phyloP scores from a whole-genome alignment of 768 basidiomycete genomes.

The Brasilioporus rufonigricans region DNA sequence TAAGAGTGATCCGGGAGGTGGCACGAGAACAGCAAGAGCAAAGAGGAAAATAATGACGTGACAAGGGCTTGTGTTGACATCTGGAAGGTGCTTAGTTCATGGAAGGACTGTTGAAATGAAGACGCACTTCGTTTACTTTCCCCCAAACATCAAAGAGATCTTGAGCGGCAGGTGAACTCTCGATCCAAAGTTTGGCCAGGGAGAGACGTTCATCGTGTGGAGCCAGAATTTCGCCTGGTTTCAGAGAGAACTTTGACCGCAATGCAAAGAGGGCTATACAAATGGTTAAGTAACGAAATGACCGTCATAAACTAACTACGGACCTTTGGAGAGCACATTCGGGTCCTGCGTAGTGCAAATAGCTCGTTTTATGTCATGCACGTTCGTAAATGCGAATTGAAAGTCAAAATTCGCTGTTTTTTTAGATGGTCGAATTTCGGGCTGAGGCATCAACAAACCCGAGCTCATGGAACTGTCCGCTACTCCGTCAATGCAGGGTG shows the following conservation, averaged over 20 bases:
- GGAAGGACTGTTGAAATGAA: neutral
- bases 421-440: conserved; percentile 4
- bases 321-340: conserved; percentile 24
- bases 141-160: conserved; percentile 70
- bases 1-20: conserved; percentile 68
- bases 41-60: conserved; percentile 52
- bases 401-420: conserved; percentile 26
- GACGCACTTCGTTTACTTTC: conserved; percentile 45
- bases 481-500: too few relatives aligned
- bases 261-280: conserved; percentile 46
- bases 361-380: conserved; percentile 22
- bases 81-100: conserved; percentile 27
- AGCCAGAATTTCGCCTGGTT: conserved; percentile 46
- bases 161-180: conserved; percentile 49
- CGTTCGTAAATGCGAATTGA: conserved; percentile 18
- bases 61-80: conserved; percentile 42
- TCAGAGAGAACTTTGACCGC: conserved; percentile 53
- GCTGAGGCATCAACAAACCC: conserved; percentile 15
- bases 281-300: neutral
- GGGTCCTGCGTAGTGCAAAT: conserved; percentile 15
- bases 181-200: conserved; percentile 63
- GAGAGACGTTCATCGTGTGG: conserved; percentile 59
- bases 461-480: neutral
- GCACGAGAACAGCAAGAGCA: conserved; percentile 61
- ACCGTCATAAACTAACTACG: neutral